Evolutionary conservation across 2,329 filamentous ascomycete species (phyloP), one percentile per base, ranked within the genome.

Genomic region (Penicillium glabrum): DNA sequence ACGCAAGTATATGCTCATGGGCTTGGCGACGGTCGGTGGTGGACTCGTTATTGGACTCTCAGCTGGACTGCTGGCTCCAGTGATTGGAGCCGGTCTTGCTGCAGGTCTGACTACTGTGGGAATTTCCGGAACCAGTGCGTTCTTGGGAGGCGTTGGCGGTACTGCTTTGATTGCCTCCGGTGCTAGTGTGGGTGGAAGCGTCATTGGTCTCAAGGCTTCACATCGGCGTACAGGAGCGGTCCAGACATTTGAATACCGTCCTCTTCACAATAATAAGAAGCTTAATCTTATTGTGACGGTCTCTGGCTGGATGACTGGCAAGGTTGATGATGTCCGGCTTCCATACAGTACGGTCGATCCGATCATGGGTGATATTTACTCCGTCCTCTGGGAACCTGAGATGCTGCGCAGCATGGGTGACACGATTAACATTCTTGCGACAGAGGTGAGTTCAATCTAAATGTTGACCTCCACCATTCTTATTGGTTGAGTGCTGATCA

Each of bases 391-490:
- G 93, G 95, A 99, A 74, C 96, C 95, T 3, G 95, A 99, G 71
- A 96, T 99, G 93, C 83, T 99, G 70, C 89, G 87, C 66, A 96
- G 91, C 75, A 99, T 97, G 88, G 95, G 95, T 84, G 91, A 95
- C 72, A 99, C 95, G 46, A 98, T 99, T 69, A 97, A 97, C 68
- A 98, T 99, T 75, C 80, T 99, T 62, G 95, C 95, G 56, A 99
- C 95, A 33, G 95, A 99, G 86, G 91, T 93, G 76, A 76, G 83
- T 44, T 45, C 11, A 2, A 44, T 37, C 10, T 27, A 6, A 26
- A 23, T 5, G 3, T 5, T 33, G 13, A 9, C 9, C 19, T 11
- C 10, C 21, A 13, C 10, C 1, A 29, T 19, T 27, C 6, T 8
- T 35, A 35, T 24, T 13, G n/a, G 1, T 21, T 19, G 53, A 37